These are phyloP conservation scores for Rhododendron simsii DNA, from an alignment of 148 eudicot species.

Conservation along the genomic window DNA sequence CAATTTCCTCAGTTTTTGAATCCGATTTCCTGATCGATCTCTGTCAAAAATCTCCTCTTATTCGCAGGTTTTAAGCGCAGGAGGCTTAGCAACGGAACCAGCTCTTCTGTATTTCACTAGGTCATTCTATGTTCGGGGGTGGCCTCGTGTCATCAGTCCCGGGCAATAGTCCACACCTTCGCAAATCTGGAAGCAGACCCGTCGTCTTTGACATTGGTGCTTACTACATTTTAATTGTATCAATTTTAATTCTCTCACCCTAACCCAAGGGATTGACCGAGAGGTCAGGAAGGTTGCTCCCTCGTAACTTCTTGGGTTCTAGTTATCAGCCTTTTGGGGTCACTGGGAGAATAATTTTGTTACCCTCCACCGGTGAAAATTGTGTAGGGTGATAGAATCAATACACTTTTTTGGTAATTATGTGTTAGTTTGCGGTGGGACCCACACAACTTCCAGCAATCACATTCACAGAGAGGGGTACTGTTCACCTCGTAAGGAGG, in stretches of 20 bases:
- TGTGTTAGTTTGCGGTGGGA: too few species aligned
- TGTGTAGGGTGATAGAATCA: too few species aligned
- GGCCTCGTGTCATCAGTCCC: conserved; percentile 44
- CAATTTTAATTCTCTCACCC: background rate
- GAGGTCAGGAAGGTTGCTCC: background rate
- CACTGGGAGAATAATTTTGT: too few species aligned
- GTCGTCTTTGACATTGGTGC: conserved; percentile 66
- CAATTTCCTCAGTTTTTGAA: background rate
- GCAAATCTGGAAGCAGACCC: conserved; percentile 87
- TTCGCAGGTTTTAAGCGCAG: conserved; percentile 15
- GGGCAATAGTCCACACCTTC: conserved; percentile 73
- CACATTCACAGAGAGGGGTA: too few species aligned
- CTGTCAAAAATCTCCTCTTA: background rate
- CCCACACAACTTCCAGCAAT: too few species aligned
- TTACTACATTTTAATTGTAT: background rate
- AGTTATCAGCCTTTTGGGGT: background rate
- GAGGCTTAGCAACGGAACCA: background rate
- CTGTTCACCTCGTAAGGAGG: too few species aligned
- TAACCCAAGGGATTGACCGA: background rate
- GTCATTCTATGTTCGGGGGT: conserved; percentile 80
- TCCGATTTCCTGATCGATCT: background rate
- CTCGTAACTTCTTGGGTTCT: background rate
- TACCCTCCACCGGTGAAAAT: too few species aligned
- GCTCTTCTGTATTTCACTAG: background rate
- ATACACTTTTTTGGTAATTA: too few species aligned